Percentiles rank a stretch among this genome's conserved stretches.
phyloP scores from a whole-genome alignment of 108 stramenopile genomes.

The Skeletonema costatum region DNA sequence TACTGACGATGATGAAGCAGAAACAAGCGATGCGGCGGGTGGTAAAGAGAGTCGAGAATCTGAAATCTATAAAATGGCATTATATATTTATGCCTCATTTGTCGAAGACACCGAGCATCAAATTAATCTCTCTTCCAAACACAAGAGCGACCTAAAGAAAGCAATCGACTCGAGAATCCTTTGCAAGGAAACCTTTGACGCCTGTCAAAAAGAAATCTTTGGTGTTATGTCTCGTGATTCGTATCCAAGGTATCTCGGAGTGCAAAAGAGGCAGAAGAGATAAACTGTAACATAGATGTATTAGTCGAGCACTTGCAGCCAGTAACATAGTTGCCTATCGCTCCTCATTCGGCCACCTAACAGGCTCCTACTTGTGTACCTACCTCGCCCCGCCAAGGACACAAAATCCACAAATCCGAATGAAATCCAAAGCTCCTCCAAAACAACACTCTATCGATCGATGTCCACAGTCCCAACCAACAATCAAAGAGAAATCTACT shows the following conservation, averaged over 20 bases:
- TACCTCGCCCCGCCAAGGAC: neutral
- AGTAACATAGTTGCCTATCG: too few species aligned
- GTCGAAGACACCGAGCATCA: slow-evolving; percentile 6
- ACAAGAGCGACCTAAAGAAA: slow-evolving; percentile 29
- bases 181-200: slow-evolving; percentile 41
- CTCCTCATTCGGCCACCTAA: neutral
- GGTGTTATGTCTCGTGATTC: slow-evolving; percentile 47
- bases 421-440: too few species aligned
- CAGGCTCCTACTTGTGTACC: neutral
- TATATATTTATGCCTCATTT: slow-evolving; percentile 5
- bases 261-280: neutral
- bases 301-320: too few species aligned
- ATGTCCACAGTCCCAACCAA: too few species aligned
- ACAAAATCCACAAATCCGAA: neutral
- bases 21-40: neutral
- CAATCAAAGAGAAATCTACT: too few species aligned
- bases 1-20: neutral
- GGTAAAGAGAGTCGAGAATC: neutral
- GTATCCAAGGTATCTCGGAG: slow-evolving; percentile 40
- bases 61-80: slow-evolving; percentile 14
- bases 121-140: slow-evolving; percentile 46
- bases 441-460: too few species aligned
- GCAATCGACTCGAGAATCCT: slow-evolving; percentile 27
- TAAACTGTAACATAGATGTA: neutral
- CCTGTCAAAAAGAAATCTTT: slow-evolving; percentile 49